A percentile compares a stretch with the other conserved stretches of the same genome.
Evolutionary conservation across 768 basidiomycete genomes (phyloP).

Genomic region (Inosperma sp.): DNA sequence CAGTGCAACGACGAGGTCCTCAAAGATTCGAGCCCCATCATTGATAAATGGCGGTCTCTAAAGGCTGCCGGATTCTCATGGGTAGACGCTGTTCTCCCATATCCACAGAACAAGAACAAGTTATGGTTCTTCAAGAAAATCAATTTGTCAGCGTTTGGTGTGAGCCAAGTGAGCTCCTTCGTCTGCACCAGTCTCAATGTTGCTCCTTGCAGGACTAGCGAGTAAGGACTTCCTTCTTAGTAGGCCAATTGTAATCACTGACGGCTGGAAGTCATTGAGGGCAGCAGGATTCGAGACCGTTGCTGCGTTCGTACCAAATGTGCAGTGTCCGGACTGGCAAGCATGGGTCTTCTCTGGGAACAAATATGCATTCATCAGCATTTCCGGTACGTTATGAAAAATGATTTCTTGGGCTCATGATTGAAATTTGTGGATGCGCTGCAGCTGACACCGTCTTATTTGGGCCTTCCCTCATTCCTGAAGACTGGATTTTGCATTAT

Average conservation of each 20-base stretch:
- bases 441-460: constrained; percentile 3
- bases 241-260: neutral
- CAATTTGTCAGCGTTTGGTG: constrained; percentile 5
- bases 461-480: constrained; percentile 6
- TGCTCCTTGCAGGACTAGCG: neutral
- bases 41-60: constrained; percentile 4
- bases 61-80: constrained; percentile 5
- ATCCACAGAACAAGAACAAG: neutral
- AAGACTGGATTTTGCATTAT: neutral
- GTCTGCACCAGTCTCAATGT: neutral
- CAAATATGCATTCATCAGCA: neutral
- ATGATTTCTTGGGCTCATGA: neutral
- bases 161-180: constrained; percentile 5
- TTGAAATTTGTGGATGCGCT: constrained; percentile 2
- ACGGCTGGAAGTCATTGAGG: constrained; percentile 6
- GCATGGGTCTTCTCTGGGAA: constrained; percentile 4
- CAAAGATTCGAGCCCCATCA: neutral
- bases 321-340: constrained; percentile 1
- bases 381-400: constrained; percentile 2
- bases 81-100: neutral
- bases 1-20: neutral
- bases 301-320: constrained; percentile 3
- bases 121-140: constrained; percentile 1
- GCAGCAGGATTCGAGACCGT: neutral
- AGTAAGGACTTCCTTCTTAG: constrained; percentile 1